Evolutionary conservation across 805 yeast genomes (phyloP).

Genomic region (Monosporozyma solicola): DNA sequence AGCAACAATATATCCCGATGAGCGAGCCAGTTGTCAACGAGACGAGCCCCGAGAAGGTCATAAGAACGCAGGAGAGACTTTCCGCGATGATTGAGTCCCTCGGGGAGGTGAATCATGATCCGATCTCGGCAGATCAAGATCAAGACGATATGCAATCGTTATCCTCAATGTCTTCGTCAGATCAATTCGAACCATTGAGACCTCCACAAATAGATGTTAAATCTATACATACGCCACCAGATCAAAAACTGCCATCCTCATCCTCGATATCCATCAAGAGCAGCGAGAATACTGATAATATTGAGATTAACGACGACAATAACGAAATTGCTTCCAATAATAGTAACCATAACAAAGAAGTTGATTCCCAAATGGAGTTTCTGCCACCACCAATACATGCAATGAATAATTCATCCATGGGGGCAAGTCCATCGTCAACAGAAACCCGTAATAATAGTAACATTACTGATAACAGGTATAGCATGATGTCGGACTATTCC

Average conservation of each 20-base stretch:
- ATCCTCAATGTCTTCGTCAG: not conserved
- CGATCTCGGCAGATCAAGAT: not conserved
- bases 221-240: not conserved
- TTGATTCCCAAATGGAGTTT: not conserved
- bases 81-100: constrained; percentile 4
- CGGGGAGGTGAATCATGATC: not conserved
- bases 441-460: not conserved
- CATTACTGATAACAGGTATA: constrained; percentile 8
- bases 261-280: not conserved
- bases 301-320: not conserved
- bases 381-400: not conserved
- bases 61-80: constrained; percentile 2
- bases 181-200: not conserved
- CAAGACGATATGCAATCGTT: not conserved
- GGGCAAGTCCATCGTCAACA: not conserved
- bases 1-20: not conserved
- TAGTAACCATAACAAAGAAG: not conserved
- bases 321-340: not conserved
- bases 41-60: not conserved
- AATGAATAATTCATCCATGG: not conserved
- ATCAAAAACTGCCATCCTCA: not conserved
- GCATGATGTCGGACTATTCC: constrained; percentile 26
- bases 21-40: not conserved
- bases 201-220: not conserved
- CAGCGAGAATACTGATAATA: not conserved